A percentile compares a stretch with the other conserved stretches of the same genome.
These are phyloP conservation scores for Podaxis carcinomalis DNA, from an alignment of 768 basidiomycete species.

Conservation along the genomic window DNA sequence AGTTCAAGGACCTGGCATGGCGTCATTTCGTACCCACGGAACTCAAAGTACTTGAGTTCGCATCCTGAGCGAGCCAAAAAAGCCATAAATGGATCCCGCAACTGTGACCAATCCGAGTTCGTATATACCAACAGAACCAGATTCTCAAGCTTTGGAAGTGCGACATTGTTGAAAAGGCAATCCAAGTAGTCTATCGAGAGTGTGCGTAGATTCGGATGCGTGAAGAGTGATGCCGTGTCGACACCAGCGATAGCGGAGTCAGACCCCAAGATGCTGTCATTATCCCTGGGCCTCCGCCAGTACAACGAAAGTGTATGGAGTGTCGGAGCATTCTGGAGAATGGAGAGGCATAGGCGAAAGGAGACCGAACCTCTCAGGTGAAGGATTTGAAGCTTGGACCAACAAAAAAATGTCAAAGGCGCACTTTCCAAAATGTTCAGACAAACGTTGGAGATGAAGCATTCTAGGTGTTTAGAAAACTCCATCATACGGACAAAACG, in stretches of 20 bases:
- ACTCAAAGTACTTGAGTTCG: neutral
- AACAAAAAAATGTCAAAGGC: neutral
- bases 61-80: neutral
- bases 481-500: too few species aligned
- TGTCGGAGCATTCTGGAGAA: neutral
- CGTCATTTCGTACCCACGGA: neutral
- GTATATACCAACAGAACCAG: too few species aligned
- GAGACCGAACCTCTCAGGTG: neutral
- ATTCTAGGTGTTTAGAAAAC: neutral
- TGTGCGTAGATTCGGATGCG: neutral
- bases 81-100: neutral
- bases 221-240: neutral
- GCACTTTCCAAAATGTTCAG: neutral
- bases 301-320: neutral
- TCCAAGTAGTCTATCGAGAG: neutral
- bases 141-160: neutral
- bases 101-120: too few species aligned
- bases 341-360: neutral
- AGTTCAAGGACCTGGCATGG: neutral
- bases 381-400: neutral
- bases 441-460: neutral
- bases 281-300: neutral
- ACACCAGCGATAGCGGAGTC: neutral
- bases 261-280: neutral
- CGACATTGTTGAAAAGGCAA: neutral